These are phyloP conservation scores for Symbiodinium natans DNA, from an alignment of 73 alveolate genomes.

Conservation along the genomic window DNA sequence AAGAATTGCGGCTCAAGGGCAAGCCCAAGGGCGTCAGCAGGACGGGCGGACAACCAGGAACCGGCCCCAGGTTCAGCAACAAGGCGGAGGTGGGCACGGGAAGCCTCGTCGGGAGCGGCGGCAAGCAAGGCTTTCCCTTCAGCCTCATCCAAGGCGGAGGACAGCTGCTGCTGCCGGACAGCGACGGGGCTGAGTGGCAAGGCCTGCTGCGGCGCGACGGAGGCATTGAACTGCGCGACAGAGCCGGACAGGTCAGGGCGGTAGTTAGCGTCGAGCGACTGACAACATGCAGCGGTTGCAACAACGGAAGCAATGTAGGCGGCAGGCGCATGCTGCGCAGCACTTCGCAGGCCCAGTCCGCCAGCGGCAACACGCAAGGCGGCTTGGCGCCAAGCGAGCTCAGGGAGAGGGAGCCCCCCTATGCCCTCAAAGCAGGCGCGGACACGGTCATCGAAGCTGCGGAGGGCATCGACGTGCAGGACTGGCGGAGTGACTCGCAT, in stretches of 20 bases:
- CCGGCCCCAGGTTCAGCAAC: neutral
- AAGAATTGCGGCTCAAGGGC: neutral
- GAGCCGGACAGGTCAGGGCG: neutral
- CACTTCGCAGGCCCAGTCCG: neutral
- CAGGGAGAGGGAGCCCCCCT: neutral
- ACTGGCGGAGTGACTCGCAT: neutral
- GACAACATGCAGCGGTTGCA: neutral
- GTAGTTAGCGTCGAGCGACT: neutral
- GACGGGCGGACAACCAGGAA: neutral
- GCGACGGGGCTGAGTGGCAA: neutral
- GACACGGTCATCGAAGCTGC: neutral
- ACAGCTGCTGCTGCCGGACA: neutral
- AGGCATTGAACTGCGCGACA: neutral
- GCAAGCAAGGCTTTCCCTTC: neutral
- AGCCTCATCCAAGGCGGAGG: neutral
- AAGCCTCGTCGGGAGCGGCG: neutral
- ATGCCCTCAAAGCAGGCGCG: neutral
- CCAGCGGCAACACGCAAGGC: neutral
- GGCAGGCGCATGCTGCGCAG: neutral
- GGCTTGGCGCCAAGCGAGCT: neutral
- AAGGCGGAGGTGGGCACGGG: conserved; percentile 5
- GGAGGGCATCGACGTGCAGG: too few species aligned
- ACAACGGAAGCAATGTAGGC: neutral
- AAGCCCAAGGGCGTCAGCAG: neutral
- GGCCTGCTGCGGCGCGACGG: neutral